These are phyloP conservation scores for Nicotiana rustica DNA, from an alignment of 305 asterid species.

Conservation along the genomic window DNA sequence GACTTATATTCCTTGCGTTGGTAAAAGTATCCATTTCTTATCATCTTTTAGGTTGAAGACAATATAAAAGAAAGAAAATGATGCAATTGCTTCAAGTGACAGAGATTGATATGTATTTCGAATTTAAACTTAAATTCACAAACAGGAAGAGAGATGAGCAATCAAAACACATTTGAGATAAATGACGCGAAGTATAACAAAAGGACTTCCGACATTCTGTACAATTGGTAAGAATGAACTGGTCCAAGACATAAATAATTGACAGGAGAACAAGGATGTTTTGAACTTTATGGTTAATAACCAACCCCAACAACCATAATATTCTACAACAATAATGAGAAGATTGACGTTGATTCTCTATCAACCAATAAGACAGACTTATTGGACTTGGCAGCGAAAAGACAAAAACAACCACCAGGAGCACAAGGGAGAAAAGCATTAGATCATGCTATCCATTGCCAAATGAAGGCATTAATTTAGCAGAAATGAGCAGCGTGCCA, in stretches of 20 bases:
- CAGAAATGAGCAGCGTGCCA: not conserved
- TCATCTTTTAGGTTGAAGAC: not conserved
- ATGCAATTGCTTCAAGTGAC: not conserved
- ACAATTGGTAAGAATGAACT: conserved; percentile 5
- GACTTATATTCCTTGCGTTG: not conserved
- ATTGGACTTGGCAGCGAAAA: not conserved
- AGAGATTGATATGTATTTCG: not conserved
- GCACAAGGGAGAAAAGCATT: not conserved
- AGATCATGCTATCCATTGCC: not conserved
- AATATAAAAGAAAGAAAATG: not conserved
- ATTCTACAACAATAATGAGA: not conserved
- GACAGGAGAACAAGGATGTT: conserved; percentile 2
- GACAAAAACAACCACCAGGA: not conserved
- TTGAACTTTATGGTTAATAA: not conserved
- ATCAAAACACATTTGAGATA: conserved; percentile 7
- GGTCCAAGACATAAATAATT: not conserved
- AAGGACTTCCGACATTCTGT: not conserved
- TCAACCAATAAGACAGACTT: conserved; percentile 6
- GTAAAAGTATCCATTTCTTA: conserved; percentile 35
- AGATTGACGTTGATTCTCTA: not conserved
- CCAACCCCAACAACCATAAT: not conserved
- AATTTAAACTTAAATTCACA: conserved; percentile 7
- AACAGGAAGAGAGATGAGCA: not conserved
- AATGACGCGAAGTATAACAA: not conserved
- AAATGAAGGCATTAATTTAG: not conserved